A percentile compares a stretch with the other conserved stretches of the same genome.
phyloP scores from a whole-genome alignment of 164 flowering plant genomes.

The Annona squamosa region DNA sequence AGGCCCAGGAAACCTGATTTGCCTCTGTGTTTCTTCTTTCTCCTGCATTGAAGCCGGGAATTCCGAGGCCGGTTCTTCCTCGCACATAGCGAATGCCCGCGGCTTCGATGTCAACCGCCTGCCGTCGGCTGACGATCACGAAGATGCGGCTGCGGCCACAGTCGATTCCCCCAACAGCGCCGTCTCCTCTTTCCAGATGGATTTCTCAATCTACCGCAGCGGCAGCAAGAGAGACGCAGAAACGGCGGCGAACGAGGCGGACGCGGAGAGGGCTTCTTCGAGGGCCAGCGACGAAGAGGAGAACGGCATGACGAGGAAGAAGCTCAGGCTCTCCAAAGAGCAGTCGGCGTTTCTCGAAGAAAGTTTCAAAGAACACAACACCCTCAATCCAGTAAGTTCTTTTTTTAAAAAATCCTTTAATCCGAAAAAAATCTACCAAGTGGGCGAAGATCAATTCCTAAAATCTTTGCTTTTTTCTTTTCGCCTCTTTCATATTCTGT shows the following conservation, averaged over 20 bases:
- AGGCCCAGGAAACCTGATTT: not conserved
- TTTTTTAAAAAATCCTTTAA: not conserved
- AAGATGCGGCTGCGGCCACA: slow-evolving; percentile 39
- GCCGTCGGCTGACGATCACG: slow-evolving; percentile 30
- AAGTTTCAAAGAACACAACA: slow-evolving; percentile 15
- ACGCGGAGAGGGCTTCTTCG: slow-evolving; percentile 38
- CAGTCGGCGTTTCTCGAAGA: slow-evolving; percentile 12
- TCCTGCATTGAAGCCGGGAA: slow-evolving; percentile 5
- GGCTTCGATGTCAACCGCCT: slow-evolving; percentile 44
- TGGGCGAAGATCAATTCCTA: not conserved
- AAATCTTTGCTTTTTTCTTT: not conserved
- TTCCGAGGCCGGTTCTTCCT: slow-evolving; percentile 34
- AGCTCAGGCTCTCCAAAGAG: slow-evolving; percentile 15
- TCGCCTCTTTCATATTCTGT: not conserved
- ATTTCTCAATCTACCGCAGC: slow-evolving; percentile 34
- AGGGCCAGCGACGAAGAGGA: slow-evolving; percentile 77
- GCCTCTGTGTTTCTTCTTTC: not conserved
- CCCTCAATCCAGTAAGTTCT: slow-evolving; percentile 25
- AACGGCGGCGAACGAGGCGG: slow-evolving; percentile 26
- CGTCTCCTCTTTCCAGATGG: slow-evolving; percentile 59
- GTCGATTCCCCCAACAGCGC: slow-evolving; percentile 60
- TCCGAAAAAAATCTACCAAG: not conserved
- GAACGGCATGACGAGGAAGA: slow-evolving; percentile 28
- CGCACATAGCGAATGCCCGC: slow-evolving; percentile 15
- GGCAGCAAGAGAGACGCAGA: slow-evolving; percentile 26